Evolutionary conservation across 1,284 basidiomycete genomes (phyloP), one percentile per base, ranked within the genome.

Genomic region (Limonomyces culmigenus): DNA sequence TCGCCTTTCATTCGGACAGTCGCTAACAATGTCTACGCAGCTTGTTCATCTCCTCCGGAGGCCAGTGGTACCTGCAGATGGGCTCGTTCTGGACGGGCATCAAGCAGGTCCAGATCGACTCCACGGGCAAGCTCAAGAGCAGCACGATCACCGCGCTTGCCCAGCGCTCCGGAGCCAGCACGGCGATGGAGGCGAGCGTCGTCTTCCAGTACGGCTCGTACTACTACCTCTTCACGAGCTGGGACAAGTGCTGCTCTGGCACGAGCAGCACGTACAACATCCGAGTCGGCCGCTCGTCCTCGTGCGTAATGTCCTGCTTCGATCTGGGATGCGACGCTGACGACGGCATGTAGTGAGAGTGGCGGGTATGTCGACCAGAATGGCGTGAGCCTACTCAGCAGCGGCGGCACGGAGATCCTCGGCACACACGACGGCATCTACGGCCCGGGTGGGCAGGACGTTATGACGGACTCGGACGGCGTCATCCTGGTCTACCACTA

Each of bases 351-450:
- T 8, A n/a, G n/a, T n/a, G n/a, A n/a, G n/a, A n/a, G 44, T 14
- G 52, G 53, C 0, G 51, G 52, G 2, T 57, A 53, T 42, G 39
- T 49, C 33, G 54, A 47, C 36, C 38, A 43, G 19, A 42, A 36
- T 33, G 51, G 52, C 2, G 40, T 38, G 14, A 43, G 47, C 18
- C 34, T 52, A 41, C 42, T 39, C 39, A 41, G 40, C 30, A 47
- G 50, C 3, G 47, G 49, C 20, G 55, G 54, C 16, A 51, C 50
- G 8, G 46, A 54, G 29, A 50, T 58, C 14, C 49, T 56, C 8
- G 51, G 43, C 19, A 11, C 30, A 6, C 30, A 32, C 30, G 30
- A 32, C 30, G 8, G 54, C 35, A 44, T 58, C 32, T 55, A 52
- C 40, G 52, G 53, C 16, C 52, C 54, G 16, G 54, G 54, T 20